These are phyloP conservation scores for Nitzschia sp. DNA, from an alignment of 108 stramenopile genomes.

Conservation along the genomic window DNA sequence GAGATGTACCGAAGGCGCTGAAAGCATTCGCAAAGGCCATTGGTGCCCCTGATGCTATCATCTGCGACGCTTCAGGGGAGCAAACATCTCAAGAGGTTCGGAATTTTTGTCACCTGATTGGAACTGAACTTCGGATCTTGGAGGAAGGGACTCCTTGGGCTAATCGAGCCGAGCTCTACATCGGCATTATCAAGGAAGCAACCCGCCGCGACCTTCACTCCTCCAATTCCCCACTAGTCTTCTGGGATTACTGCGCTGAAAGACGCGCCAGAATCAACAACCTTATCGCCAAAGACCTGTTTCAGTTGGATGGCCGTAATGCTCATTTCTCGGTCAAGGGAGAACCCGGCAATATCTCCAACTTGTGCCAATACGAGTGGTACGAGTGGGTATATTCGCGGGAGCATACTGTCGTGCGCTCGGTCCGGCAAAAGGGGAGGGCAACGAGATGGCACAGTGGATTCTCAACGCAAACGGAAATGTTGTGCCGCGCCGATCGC, in stretches of 20 bases:
- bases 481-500: constrained; percentile 29
- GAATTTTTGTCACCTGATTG: constrained; percentile 25
- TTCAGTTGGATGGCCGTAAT: constrained; percentile 36
- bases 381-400: constrained; percentile 49
- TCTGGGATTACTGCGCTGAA: constrained; percentile 55
- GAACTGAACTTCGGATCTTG: constrained; percentile 25
- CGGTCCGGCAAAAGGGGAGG: constrained; percentile 40
- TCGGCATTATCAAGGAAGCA: constrained; percentile 43
- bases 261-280: constrained; percentile 35
- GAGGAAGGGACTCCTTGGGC: constrained; percentile 39
- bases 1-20: constrained; percentile 24
- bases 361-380: constrained; percentile 41
- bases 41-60: constrained; percentile 36
- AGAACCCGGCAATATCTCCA: constrained; percentile 41
- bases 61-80: constrained; percentile 22
- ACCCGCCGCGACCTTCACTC: constrained; percentile 37
- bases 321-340: constrained; percentile 36
- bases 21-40: constrained; percentile 39
- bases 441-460: constrained; percentile 50
- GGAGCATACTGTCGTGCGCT: constrained; percentile 30
- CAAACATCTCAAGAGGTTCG: constrained; percentile 20
- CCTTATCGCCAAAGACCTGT: constrained; percentile 39
- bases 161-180: constrained; percentile 39
- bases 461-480: constrained; percentile 32
- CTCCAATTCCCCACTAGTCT: constrained; percentile 17